phyloP scores from a whole-genome alignment of 371 early-diverging fungal genomes.

The Fennellomyces sp. region DNA sequence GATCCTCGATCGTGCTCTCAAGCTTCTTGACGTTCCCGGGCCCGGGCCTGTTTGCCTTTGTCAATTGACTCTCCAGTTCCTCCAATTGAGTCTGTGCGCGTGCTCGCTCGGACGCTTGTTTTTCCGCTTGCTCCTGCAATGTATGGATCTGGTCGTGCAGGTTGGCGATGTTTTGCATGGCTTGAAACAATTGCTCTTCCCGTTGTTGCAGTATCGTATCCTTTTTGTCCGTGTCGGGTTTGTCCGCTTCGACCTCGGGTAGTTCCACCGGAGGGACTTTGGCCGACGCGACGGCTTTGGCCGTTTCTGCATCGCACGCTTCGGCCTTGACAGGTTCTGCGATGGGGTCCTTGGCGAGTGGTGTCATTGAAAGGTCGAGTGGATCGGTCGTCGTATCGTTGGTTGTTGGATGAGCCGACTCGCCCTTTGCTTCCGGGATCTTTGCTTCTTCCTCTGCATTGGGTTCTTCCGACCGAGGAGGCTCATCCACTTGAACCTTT shows the following conservation, averaged over 20 bases:
- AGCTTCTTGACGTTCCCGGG: constrained; percentile 22
- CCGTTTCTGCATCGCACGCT: background rate
- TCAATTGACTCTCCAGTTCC: constrained; percentile 8
- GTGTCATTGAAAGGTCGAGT: background rate
- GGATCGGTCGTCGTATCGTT: background rate
- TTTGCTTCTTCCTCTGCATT: background rate
- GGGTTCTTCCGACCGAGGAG: too few relatives aligned
- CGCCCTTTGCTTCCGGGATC: background rate
- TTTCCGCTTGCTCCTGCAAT: constrained; percentile 38
- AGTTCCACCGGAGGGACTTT: background rate
- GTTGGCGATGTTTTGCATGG: constrained; percentile 65
- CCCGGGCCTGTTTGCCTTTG: constrained; percentile 9
- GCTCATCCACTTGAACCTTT: background rate
- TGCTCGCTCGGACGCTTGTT: constrained; percentile 16
- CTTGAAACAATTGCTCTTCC: constrained; percentile 64
- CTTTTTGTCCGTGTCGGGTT: background rate
- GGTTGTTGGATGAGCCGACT: too few relatives aligned
- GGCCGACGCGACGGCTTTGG: background rate
- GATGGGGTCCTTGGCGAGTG: background rate
- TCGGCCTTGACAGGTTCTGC: background rate
- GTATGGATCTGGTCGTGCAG: constrained; percentile 63
- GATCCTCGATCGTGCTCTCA: constrained; percentile 53
- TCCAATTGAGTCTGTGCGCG: constrained; percentile 2
- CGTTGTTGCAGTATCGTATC: constrained; percentile 56
- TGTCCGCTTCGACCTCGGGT: background rate